phyloP scores from a whole-genome alignment of 2,329 filamentous ascomycete species.

The Claviceps paspali region DNA sequence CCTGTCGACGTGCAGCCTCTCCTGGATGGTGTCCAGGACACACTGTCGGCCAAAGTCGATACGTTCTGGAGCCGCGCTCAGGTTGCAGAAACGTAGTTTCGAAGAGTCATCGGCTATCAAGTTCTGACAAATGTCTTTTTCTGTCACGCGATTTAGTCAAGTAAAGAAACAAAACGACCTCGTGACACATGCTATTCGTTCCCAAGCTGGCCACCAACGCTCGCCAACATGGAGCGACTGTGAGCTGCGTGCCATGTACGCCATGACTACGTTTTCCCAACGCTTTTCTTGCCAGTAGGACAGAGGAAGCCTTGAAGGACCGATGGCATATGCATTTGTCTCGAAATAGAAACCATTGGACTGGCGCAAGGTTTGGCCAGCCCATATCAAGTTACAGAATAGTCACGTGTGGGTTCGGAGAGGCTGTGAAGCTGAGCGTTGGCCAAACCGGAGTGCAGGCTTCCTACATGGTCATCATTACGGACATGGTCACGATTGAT shows the following conservation, averaged over 20 bases:
- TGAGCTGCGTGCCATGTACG: conserved; percentile 11
- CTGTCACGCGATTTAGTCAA: conserved; percentile 4
- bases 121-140: conserved; percentile 7
- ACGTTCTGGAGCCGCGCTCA: too few relatives aligned
- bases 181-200: conserved; percentile 6
- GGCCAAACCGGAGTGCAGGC: too few relatives aligned
- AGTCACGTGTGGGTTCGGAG: too few relatives aligned
- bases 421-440: too few relatives aligned
- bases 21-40: neutral
- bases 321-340: too few relatives aligned
- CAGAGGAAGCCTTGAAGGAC: too few relatives aligned
- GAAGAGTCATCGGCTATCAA: conserved; percentile 1
- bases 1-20: neutral
- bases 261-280: conserved; percentile 10
- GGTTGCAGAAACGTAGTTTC: neutral
- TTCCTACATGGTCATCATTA: too few relatives aligned
- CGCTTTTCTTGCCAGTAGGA: conserved; percentile 11
- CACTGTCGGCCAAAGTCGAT: neutral
- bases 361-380: too few relatives aligned
- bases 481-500: too few relatives aligned
- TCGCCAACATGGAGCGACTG: conserved; percentile 1
- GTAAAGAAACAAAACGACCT: conserved; percentile 8
- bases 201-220: conserved; percentile 9
- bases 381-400: too few relatives aligned
- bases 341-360: too few relatives aligned